Evolutionary conservation across 2,329 filamentous ascomycete species (phyloP), one percentile per base, ranked within the genome.

Genomic region (Trichophyton simii): DNA sequence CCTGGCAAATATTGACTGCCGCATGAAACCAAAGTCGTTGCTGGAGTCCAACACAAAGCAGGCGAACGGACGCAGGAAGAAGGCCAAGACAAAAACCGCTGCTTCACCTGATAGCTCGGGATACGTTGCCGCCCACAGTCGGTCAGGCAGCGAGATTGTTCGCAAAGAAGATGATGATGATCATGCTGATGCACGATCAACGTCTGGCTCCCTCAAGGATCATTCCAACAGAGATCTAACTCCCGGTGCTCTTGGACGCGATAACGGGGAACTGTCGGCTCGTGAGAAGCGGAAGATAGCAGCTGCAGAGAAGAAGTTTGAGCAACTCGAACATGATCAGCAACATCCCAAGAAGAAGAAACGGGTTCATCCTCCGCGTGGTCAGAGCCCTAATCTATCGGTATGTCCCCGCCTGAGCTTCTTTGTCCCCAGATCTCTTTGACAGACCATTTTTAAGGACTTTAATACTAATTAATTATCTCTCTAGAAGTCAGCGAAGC

Each of bases 201-300:
- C 78, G 0, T 82, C 81, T 22, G 81, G 79, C 13, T 85, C 83
- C 22, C 77, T 76, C 22, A 81, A 79, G 57, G 77, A 78, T 63
- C 82, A 79, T 1, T 78, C 74, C 58, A 86, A 83, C 70, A 81
- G 83, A 46, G 83, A 86, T 67, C 78, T 83, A 55, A 86, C 83
- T 4, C 83, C 83, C 1, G 81, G 79, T 57, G 77, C 77, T 9
- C 66, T 78, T 48, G 70, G 76, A 31, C 66, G 71, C 3, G 63
- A 74, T 58, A 73, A 77, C 9, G 70, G 77, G 1, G 83, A 83
- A 64, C 75, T 85, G 64, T 85, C 83, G 1, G 83, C 82, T 63
- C 78, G 83, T 3, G 83, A 86, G 66, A 79, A 79, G 67, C 80
- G 83, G 62, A 86, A 86, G 71, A 77, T 86, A 55, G 81, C 82